Percentiles rank a stretch among this genome's conserved stretches.
Conservation (phyloP, 2,329 filamentous ascomycete genomes). For the Meredithiella fracta region DNA sequence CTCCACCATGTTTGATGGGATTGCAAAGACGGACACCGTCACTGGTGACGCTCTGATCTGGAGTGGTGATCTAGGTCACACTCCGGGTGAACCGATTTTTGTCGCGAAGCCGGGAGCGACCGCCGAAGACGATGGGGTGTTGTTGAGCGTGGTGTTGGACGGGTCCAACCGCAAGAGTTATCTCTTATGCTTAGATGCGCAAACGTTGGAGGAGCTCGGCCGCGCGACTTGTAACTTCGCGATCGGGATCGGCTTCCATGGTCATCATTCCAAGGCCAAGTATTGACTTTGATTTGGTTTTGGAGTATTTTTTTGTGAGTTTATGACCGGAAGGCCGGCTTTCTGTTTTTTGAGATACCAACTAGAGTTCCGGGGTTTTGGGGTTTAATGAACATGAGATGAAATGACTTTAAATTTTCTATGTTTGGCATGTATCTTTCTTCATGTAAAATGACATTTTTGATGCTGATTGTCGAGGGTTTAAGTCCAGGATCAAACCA, state of each 20-base stretch:
- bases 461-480: background rate
- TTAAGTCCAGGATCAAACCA: background rate
- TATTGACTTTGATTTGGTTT: background rate
- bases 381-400: background rate
- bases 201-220: conserved; percentile 44
- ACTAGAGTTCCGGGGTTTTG: too few species aligned
- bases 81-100: conserved; percentile 55
- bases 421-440: background rate
- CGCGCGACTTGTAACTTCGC: conserved; percentile 45
- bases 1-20: conserved; percentile 43
- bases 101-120: conserved; percentile 28
- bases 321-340: background rate
- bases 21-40: conserved; percentile 48
- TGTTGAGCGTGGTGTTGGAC: conserved; percentile 49
- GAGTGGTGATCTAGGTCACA: conserved; percentile 40
- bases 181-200: conserved; percentile 47
- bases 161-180: conserved; percentile 43
- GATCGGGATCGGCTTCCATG: conserved; percentile 50
- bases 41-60: conserved; percentile 38
- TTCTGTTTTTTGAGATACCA: background rate
- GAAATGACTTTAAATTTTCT: background rate
- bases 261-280: conserved; percentile 27
- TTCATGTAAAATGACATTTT: too few species aligned
- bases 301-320: background rate
- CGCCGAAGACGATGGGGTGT: conserved; percentile 45